Evolutionary conservation across 768 basidiomycete genomes (phyloP), one percentile per base, ranked within the genome.

Genomic region (Pisolithus microcarpus): DNA sequence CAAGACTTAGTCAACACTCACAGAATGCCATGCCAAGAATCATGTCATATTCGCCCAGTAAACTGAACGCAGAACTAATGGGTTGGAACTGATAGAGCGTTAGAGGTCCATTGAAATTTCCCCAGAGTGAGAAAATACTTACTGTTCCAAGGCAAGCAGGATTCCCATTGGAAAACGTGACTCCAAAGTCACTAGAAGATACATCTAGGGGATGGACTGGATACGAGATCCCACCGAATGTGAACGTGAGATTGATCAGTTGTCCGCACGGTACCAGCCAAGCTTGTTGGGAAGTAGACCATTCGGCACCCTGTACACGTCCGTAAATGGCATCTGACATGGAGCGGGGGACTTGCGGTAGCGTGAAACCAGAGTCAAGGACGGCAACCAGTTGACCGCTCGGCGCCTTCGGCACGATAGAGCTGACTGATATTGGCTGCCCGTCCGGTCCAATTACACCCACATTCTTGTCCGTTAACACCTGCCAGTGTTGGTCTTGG

Each of bases 401-500:
- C 0, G 82, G 84, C 16, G 84, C 84, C 52, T 74, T 76, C 7
- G 83, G 84, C 1, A 86, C 87, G 53, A 86, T 82, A 5, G 86
- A 86, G 13, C 77, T 67, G 49, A 80, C 66, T 21, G 70, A 54
- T 52, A 91, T 82, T 10, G 77, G 65, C 21, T 77, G 69, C 21
- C 87, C 86, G 59, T 89, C 87, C 0, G 88, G 88, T 7, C 88
- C 88, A 55, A 85, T 82, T 43, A 91, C 78, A 23, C 84, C 86
- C 42, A 70, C 67, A 49, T 77, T 60, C 55, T 76, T 74, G 68
- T 90, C 85, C 0, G 84, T 82, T 49, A 83, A 65, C 11, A 81
- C 73, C 58, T 88, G 86, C 87, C 87, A 91, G 65, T 91, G 88
- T 68, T 90, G 88, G 59, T 88, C 84, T 48, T 75, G 71, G 61